Percentiles rank a stretch among this genome's conserved stretches.
phyloP scores from a whole-genome alignment of 1,284 basidiomycete genomes.

The Sanghuangporus sanghuang region DNA sequence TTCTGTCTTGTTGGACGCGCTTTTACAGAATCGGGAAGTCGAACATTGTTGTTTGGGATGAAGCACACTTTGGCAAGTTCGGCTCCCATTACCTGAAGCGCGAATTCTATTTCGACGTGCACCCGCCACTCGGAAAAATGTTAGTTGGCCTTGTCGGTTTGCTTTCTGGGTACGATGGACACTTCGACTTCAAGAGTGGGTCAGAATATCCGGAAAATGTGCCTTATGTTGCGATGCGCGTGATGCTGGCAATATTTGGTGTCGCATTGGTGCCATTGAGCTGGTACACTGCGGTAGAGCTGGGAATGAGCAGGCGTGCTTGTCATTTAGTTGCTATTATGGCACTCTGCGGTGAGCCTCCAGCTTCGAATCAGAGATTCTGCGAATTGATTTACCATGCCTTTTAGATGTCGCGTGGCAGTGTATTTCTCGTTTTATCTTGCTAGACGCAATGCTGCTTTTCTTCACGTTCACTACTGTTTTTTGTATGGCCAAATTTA shows the following conservation, averaged over 20 bases:
- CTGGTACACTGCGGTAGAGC: slow-evolving; percentile 95
- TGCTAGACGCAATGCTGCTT: slow-evolving; percentile 95
- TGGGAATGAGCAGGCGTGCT: slow-evolving; percentile 87
- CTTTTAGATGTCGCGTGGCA: slow-evolving; percentile 88
- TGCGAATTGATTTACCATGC: neutral
- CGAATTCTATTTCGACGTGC: slow-evolving; percentile 96
- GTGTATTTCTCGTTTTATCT: slow-evolving; percentile 94
- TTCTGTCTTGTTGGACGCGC: slow-evolving; percentile 91
- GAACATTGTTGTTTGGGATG: slow-evolving; percentile 93
- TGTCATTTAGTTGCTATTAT: slow-evolving; percentile 92
- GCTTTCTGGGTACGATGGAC: slow-evolving; percentile 87
- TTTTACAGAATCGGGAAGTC: slow-evolving; percentile 92
- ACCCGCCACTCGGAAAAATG: slow-evolving; percentile 98
- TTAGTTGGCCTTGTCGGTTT: slow-evolving; percentile 92
- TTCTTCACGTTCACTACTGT: slow-evolving; percentile 98
- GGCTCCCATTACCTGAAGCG: slow-evolving; percentile 95
- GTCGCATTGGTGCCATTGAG: slow-evolving; percentile 93
- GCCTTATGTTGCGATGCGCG: slow-evolving; percentile 92
- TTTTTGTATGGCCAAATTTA: slow-evolving; percentile 93
- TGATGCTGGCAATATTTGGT: slow-evolving; percentile 91
- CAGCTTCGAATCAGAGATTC: neutral
- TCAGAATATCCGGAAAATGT: slow-evolving; percentile 79
- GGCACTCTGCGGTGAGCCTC: slow-evolving; percentile 77
- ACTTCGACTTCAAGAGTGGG: slow-evolving; percentile 95
- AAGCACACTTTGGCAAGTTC: slow-evolving; percentile 98